Evolutionary conservation across 2,329 filamentous ascomycete species (phyloP), one percentile per base, ranked within the genome.

Genomic region (Coniochaeta pulveracea): DNA sequence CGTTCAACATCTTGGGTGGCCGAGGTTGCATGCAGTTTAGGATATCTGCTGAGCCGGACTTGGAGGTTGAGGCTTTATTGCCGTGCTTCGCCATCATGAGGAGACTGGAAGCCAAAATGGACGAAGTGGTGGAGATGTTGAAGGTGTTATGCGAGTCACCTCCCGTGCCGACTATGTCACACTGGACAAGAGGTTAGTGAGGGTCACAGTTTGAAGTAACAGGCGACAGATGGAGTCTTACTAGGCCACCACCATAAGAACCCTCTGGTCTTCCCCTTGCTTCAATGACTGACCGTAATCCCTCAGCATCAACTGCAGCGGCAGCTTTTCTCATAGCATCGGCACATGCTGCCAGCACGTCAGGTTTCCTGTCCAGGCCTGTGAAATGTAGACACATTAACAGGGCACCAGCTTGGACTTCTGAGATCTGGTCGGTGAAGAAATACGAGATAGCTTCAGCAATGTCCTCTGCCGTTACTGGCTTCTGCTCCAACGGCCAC

Each of bases 121-220:
- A 94, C 3, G 91, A 76, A 6, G 91, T 94, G 4, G 91, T 98
- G 46, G 82, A 91, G 54, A 98, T 89, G 57, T 98, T 98, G 75
- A 94, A 98, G 21, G 91, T 98, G 57, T 93, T 85, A 67, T 96
- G 88, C 14, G 82, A 80, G 62, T 98, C 91, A 50, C 91, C 91
- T 44, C 91, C 91, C 6, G 91, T 98, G 45, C 91, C 91, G 37
- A 98, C 91, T 54, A 98, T 96, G 56, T 98, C 91, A 54, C 88
- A 77, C 64, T 76, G 38, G 11, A 10, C 12, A 4, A 12, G 19
- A n/a, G 11, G 41, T 37, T 19, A 35, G n/a, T n/a, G n/a, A n/a
- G n/a, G n/a, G n/a, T n/a, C n/a, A n/a, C n/a, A n/a, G 17, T 19
- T 26, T 30, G 12, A 15, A 11, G 15, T 15, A 18, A 11, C n/a